Percentiles rank a stretch among this genome's conserved stretches.
phyloP scores from a whole-genome alignment of 2,329 filamentous ascomycete species.

The Exophiala phaeomuriformis region DNA sequence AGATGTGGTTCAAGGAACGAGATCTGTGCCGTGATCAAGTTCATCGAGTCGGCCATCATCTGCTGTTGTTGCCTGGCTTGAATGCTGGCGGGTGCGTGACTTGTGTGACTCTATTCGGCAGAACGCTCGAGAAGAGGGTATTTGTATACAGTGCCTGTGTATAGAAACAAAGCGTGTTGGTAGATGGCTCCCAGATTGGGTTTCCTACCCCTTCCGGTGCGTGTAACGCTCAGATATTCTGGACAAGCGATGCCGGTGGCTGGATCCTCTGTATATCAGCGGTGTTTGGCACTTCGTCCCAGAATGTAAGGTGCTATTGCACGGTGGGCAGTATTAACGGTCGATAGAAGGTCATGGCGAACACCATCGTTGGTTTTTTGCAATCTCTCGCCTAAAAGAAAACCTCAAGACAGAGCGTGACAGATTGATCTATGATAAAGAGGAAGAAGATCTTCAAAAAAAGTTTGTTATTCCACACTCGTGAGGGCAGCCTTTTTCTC shows the following conservation, averaged over 20 bases:
- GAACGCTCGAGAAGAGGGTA: too few relatives aligned
- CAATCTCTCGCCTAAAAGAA: background rate
- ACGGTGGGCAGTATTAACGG: conserved; percentile 2
- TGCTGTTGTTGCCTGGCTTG: background rate
- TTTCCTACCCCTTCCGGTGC: too few relatives aligned
- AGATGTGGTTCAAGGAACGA: conserved; percentile 60
- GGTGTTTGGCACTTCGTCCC: background rate
- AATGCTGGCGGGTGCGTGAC: background rate
- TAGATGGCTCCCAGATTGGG: too few relatives aligned
- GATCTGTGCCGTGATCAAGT: conserved; percentile 27
- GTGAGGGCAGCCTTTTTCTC: background rate
- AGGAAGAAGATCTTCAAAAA: too few relatives aligned
- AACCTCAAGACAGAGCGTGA: background rate
- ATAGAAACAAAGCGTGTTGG: too few relatives aligned
- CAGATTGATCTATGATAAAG: too few relatives aligned
- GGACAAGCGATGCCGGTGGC: background rate
- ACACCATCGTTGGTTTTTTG: conserved; percentile 2
- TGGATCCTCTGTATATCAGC: background rate
- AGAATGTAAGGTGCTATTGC: conserved; percentile 2
- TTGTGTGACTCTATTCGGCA: background rate
- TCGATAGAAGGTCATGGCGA: conserved; percentile 12
- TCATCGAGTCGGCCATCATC: conserved; percentile 25
- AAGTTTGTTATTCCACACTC: too few relatives aligned
- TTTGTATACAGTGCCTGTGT: too few relatives aligned
- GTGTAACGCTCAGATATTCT: background rate